These are phyloP conservation scores for Apiotrichum sp. DNA, from an alignment of 1,284 basidiomycete genomes.

Conservation along the genomic window DNA sequence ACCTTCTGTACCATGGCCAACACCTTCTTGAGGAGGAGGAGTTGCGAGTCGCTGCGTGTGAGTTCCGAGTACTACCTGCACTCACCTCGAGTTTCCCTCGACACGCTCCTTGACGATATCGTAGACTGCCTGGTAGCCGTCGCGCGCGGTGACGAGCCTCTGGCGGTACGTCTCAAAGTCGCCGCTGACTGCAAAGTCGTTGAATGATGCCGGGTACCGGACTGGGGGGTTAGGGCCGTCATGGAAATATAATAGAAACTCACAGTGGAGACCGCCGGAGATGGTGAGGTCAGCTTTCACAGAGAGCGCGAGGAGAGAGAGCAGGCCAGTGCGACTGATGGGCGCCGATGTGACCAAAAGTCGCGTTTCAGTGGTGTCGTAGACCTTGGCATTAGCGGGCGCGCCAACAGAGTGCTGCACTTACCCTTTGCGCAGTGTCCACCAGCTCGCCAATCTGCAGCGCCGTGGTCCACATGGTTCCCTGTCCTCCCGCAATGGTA, in stretches of 20 bases:
- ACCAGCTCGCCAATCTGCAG: conserved; percentile 96
- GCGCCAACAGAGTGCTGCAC: conserved; percentile 7
- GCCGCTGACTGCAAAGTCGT: conserved; percentile 89
- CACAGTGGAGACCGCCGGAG: conserved; percentile 84
- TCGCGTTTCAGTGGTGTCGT: conserved; percentile 87
- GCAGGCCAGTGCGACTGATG: conserved; percentile 86
- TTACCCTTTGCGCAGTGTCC: conserved; percentile 88
- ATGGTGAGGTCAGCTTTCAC: conserved; percentile 92
- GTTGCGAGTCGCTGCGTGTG: conserved; percentile 63
- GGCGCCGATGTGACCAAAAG: conserved; percentile 88
- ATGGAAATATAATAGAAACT: conserved; percentile 6
- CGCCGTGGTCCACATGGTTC: conserved; percentile 98
- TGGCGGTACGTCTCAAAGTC: conserved; percentile 83
- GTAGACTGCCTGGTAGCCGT: conserved; percentile 84
- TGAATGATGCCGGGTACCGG: conserved; percentile 92
- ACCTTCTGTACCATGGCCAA: conserved; percentile 63
- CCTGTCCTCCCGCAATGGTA: conserved; percentile 94
- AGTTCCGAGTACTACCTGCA: neutral
- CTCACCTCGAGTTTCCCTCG: conserved; percentile 75
- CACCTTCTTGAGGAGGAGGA: conserved; percentile 81
- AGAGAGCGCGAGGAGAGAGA: conserved; percentile 81
- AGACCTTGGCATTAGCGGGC: conserved; percentile 45
- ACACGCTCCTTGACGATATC: conserved; percentile 89
- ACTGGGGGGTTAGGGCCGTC: conserved; percentile 44
- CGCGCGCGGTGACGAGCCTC: conserved; percentile 73